A percentile compares a stretch with the other conserved stretches of the same genome.
phyloP scores from a whole-genome alignment of 345 rosid genomes.

The Aethionema arabicum region DNA sequence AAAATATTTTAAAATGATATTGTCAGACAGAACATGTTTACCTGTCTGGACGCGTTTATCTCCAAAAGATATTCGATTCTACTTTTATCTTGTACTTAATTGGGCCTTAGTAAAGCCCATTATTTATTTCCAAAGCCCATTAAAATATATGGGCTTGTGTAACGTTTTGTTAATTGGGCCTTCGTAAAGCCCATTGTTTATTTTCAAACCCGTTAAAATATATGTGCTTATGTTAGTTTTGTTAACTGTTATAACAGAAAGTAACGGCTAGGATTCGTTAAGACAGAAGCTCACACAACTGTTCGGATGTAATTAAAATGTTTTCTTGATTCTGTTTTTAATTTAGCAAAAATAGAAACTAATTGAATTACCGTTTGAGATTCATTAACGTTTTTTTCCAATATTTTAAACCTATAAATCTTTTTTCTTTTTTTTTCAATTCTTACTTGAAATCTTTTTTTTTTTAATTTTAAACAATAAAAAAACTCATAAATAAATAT shows the following conservation, averaged over 20 bases:
- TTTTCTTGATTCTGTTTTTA: conserved; percentile 7
- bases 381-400: conserved; percentile 19
- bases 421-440: too few relatives aligned
- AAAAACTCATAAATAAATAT: too few relatives aligned
- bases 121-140: conserved; percentile 4
- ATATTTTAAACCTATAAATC: background rate
- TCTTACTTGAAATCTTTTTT: too few relatives aligned
- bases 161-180: conserved; percentile 12
- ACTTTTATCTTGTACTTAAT: background rate
- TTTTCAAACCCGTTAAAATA: conserved; percentile 3
- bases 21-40: conserved; percentile 38
- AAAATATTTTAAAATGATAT: background rate
- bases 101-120: conserved; percentile 3
- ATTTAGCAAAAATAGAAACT: background rate
- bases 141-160: too few relatives aligned
- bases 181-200: background rate
- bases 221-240: background rate
- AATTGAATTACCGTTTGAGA: conserved; percentile 1
- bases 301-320: background rate
- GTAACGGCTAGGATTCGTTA: background rate
- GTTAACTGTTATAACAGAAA: background rate
- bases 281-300: conserved; percentile 24
- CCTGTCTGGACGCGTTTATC: conserved; percentile 37
- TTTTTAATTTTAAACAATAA: too few relatives aligned
- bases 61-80: background rate